phyloP scores from a whole-genome alignment of 169 alveolate species.

The Cardiosporidium cionae region DNA sequence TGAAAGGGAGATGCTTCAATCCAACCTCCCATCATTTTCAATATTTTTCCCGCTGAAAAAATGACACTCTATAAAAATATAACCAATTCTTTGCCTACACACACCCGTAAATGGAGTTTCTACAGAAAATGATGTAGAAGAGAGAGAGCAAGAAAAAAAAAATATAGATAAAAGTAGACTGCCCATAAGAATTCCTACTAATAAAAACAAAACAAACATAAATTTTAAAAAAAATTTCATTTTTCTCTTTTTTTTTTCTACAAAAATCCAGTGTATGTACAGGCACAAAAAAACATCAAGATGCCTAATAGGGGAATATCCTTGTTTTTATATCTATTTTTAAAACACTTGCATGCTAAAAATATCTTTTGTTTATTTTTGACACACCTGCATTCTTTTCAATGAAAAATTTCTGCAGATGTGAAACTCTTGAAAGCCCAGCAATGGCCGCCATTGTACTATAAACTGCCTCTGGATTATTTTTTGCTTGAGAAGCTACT shows the following conservation, averaged over 20 bases:
- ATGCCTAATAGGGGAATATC: background rate
- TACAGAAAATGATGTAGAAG: background rate
- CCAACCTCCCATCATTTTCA: conserved; percentile 61
- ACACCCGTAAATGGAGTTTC: background rate
- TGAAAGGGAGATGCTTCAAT: conserved; percentile 60
- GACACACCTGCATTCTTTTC: conserved; percentile 8
- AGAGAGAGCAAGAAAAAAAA: background rate
- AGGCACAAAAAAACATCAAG: background rate
- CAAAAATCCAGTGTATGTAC: background rate
- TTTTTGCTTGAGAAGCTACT: conserved; percentile 48
- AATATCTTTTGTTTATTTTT: too few species aligned
- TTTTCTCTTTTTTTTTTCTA: too few species aligned
- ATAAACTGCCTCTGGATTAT: conserved; percentile 69
- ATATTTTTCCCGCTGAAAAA: conserved; percentile 35
- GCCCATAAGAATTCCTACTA: background rate
- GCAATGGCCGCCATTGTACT: conserved; percentile 76
- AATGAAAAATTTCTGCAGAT: conserved; percentile 43
- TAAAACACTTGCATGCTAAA: too few species aligned
- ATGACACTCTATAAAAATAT: too few species aligned
- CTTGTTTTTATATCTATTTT: background rate
- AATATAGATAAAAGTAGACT: background rate
- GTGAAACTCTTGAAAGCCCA: conserved; percentile 65
- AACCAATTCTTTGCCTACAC: too few species aligned
- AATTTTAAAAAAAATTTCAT: too few species aligned
- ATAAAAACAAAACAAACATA: background rate